These are phyloP conservation scores for Aspergillus cavernicola DNA, from an alignment of 495 filamentous ascomycete species.

Conservation along the genomic window DNA sequence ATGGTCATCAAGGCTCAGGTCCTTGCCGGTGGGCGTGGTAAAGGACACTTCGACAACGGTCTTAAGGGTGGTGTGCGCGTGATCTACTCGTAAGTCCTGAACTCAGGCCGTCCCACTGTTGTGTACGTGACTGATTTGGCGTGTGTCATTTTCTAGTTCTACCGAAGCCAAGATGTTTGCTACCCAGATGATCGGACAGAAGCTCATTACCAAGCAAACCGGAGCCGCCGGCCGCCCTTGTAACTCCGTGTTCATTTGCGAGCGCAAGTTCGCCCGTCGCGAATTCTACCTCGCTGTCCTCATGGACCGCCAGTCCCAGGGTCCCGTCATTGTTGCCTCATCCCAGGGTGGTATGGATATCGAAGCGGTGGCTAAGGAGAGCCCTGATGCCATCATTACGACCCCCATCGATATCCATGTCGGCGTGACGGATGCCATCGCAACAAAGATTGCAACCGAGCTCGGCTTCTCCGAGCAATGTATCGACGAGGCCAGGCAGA, in stretches of 20 bases:
- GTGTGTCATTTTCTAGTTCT: constrained; percentile 41
- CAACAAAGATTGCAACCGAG: constrained; percentile 81
- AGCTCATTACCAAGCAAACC: constrained; percentile 99
- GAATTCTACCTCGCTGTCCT: constrained; percentile 98
- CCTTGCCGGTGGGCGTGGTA: constrained; percentile 93
- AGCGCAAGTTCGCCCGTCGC: constrained; percentile 97
- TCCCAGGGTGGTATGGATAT: constrained; percentile 99
- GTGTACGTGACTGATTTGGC: constrained; percentile 15
- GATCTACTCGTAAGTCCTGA: constrained; percentile 79
- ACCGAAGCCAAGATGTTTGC: constrained; percentile 96
- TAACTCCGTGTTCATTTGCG: constrained; percentile 95
- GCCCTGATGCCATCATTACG: constrained; percentile 88
- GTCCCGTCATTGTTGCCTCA: constrained; percentile 92
- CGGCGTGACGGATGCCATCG: constrained; percentile 94
- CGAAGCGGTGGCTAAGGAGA: constrained; percentile 96
- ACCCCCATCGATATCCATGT: constrained; percentile 89
- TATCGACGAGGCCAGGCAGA: constrained; percentile 87
- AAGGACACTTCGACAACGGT: constrained; percentile 96
- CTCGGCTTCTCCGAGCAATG: constrained; percentile 97
- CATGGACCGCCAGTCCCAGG: constrained; percentile 91
- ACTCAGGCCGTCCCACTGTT: background rate
- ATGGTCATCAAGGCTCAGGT: constrained; percentile 99
- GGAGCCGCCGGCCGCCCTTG: constrained; percentile 87
- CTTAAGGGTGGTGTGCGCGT: constrained; percentile 98
- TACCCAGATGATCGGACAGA: constrained; percentile 98